phyloP scores from a whole-genome alignment of 2,329 filamentous ascomycete species.

The Pseudopithomyces chartarum region DNA sequence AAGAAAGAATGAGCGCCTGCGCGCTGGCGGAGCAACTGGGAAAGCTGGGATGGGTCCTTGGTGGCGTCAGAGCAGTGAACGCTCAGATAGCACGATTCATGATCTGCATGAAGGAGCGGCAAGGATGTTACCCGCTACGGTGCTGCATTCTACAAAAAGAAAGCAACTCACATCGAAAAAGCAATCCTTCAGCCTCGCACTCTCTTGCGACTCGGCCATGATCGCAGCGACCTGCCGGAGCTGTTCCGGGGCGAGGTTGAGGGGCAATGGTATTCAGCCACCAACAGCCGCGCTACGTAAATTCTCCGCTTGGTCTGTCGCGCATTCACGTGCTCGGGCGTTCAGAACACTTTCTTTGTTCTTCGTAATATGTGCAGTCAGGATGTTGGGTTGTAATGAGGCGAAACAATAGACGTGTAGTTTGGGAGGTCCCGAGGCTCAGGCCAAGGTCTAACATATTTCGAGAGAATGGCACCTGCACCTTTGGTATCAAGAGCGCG shows the following conservation, averaged over 20 bases:
- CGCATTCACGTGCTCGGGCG: slow-evolving; percentile 10
- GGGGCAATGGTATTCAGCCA: slow-evolving; percentile 6
- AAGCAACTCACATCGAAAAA: slow-evolving; percentile 42
- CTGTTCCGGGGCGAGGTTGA: slow-evolving; percentile 5
- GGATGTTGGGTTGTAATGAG: no score
- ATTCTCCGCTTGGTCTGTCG: slow-evolving; percentile 10
- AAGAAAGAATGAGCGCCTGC: slow-evolving; percentile 28
- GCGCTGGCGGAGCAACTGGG: slow-evolving; percentile 42
- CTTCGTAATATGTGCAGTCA: neutral
- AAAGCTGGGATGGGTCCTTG: slow-evolving; percentile 45
- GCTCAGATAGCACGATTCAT: slow-evolving; percentile 25
- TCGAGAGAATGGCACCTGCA: no score
- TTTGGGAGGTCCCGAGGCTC: no score
- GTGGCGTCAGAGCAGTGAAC: slow-evolving; percentile 17
- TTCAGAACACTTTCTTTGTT: neutral
- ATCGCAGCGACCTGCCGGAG: slow-evolving; percentile 15
- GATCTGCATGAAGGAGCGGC: slow-evolving; percentile 27
- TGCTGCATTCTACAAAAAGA: slow-evolving; percentile 20
- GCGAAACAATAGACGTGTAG: no score
- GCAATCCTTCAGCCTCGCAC: slow-evolving; percentile 31
- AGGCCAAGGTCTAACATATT: no score
- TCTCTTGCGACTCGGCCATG: slow-evolving; percentile 40
- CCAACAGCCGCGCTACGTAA: neutral
- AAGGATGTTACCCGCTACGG: slow-evolving; percentile 23
- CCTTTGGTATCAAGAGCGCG: no score